phyloP scores from a whole-genome alignment of 805 yeast genomes.

The Lipomyces starkeyi region DNA sequence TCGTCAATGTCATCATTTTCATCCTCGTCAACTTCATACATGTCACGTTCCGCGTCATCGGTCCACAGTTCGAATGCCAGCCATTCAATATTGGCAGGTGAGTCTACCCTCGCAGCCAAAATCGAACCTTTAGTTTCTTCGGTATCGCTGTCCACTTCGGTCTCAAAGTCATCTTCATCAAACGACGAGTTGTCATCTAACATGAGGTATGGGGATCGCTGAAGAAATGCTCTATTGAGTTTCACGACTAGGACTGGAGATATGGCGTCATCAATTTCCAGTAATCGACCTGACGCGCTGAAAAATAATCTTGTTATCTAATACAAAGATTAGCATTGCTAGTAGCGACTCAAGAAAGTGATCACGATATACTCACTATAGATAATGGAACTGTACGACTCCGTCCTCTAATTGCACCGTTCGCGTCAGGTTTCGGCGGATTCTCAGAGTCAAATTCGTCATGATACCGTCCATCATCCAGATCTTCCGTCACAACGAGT shows the following conservation, averaged over 20 bases:
- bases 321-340: not conserved
- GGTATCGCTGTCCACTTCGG: constrained; percentile 43
- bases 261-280: constrained; percentile 64
- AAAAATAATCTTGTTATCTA: constrained; percentile 58
- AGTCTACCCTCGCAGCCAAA: constrained; percentile 22
- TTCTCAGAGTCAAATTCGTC: constrained; percentile 57
- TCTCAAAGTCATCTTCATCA: constrained; percentile 51
- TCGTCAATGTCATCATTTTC: constrained; percentile 42
- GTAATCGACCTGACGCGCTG: constrained; percentile 69
- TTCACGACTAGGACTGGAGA: constrained; percentile 74
- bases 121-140: constrained; percentile 26
- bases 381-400: constrained; percentile 49
- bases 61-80: constrained; percentile 39
- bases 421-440: constrained; percentile 41
- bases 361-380: constrained; percentile 43
- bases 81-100: constrained; percentile 39
- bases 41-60: constrained; percentile 39
- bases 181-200: constrained; percentile 20
- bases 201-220: constrained; percentile 21
- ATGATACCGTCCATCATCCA: constrained; percentile 75
- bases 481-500: constrained; percentile 59
- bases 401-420: constrained; percentile 36
- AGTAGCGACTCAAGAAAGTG: not conserved
- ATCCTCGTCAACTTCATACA: constrained; percentile 16
- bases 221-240: constrained; percentile 43